A percentile compares a stretch with the other conserved stretches of the same genome.
Conservation (phyloP, 202 grass and related monocot genomes). For the Zoysia matrella region DNA sequence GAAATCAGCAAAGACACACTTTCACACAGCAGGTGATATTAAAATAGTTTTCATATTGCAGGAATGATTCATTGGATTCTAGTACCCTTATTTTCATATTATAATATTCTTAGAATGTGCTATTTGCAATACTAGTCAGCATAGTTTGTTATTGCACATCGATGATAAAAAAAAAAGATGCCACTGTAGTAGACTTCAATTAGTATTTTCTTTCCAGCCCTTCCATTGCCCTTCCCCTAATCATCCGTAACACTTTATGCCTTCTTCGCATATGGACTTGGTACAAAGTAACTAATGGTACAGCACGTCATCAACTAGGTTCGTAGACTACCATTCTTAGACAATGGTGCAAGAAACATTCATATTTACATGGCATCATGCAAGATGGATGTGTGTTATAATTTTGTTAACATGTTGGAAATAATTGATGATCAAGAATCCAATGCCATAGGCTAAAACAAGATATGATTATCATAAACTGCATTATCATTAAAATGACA, state of each 20-base stretch:
- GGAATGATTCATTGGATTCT: not conserved
- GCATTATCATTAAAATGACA: not conserved
- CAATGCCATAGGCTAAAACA: too few species aligned
- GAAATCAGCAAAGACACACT: slow-evolving; percentile 10
- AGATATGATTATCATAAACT: not conserved
- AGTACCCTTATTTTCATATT: not conserved
- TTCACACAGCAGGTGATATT: not conserved
- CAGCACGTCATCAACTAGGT: slow-evolving; percentile 5
- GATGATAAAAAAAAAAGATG: not conserved
- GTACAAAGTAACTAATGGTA: not conserved
- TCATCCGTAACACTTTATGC: not conserved
- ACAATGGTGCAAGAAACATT: not conserved
- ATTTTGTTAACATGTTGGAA: too few species aligned
- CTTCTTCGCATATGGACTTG: not conserved
- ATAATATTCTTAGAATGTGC: slow-evolving; percentile 7
- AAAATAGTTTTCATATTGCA: not conserved
- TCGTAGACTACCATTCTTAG: not conserved
- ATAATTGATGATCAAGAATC: too few species aligned
- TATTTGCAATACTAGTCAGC: not conserved
- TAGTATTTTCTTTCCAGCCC: not conserved
- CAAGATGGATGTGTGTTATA: too few species aligned
- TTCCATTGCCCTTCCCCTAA: slow-evolving; percentile 6
- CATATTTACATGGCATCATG: too few species aligned
- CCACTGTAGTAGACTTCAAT: not conserved
- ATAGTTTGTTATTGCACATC: not conserved